Evolutionary conservation across 352 stramenopile genomes (phyloP).

Genomic region (Pythium dissimile): DNA sequence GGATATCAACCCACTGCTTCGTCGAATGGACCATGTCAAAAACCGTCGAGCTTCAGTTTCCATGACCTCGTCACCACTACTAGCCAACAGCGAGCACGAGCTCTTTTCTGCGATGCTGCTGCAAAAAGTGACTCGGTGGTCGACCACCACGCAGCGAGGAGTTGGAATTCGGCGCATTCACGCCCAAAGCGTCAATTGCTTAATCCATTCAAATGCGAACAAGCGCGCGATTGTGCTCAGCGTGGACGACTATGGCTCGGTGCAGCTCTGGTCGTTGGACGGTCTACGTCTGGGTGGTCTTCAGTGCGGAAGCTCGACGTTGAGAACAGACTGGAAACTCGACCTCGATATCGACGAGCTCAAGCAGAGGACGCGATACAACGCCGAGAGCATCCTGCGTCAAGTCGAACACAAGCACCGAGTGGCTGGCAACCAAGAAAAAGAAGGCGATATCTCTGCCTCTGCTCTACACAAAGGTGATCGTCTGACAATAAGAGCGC

Average conservation of each 20-base stretch:
- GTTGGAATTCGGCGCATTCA: conserved; percentile 25
- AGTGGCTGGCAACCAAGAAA: not conserved
- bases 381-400: conserved; percentile 7
- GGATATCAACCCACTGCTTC: conserved; percentile 18
- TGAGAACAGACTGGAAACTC: conserved; percentile 5
- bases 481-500: not conserved
- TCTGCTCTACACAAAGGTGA: no score
- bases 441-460: not conserved
- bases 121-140: conserved; percentile 24
- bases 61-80: not conserved
- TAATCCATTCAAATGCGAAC: conserved; percentile 10
- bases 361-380: conserved; percentile 12
- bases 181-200: conserved; percentile 1
- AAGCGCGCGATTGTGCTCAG: conserved; percentile 23
- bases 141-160: conserved; percentile 9
- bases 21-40: conserved; percentile 16
- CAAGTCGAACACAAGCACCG: conserved; percentile 10
- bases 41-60: not conserved
- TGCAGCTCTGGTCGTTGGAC: conserved; percentile 34
- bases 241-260: conserved; percentile 26
- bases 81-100: not conserved
- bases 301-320: not conserved
- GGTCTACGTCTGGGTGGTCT: conserved; percentile 31
- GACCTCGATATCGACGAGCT: conserved; percentile 3
- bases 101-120: conserved; percentile 13